Evolutionary conservation across 1,139 yeast species (phyloP), one percentile per base, ranked within the genome.

Genomic region (Taphrina communis): DNA sequence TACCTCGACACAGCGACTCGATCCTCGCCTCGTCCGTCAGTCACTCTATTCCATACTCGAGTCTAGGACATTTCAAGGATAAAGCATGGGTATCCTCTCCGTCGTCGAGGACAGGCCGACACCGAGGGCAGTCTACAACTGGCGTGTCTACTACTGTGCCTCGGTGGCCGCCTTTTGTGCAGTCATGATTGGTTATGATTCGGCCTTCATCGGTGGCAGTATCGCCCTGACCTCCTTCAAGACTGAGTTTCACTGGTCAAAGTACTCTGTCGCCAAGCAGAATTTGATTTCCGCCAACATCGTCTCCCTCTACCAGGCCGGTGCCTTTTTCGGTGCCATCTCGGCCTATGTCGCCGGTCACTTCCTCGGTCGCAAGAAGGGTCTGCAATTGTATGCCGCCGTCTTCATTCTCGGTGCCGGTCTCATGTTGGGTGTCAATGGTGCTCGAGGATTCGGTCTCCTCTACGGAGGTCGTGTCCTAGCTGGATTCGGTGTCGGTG

Each of bases 401-500:
- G 72, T 83, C 50, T 78, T 84, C 46, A 73, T 86, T 75, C 77
- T 83, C 48, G 72, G 72, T 6, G 70, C 71, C 19, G 50, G 69
- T 38, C 44, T 71, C 8, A 55, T 53, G 46, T 38, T 65, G 36
- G 81, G 83, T 50, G 93, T 94, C 31, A 48, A 41, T 4, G 41
- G 42, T 7, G 42, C 57, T 11, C 46, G 52, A 41, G 81, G 94
- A 74, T 72, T 74, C 17, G 76, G 73, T 8, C 73, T 62, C 42
- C 68, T 73, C 50, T 70, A 71, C 56, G 72, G 65, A 35, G 89
- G 90, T 25, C 82, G 93, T 75, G 78, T 83, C 61, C 77, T 87
- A 68, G 82, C 87, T 70, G 92, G 92, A 70, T 71, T 86, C 62
- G 86, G 89, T 69, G 82, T 87, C 70, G 93, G 93, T 68, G 81